Base-by-base conservation (phyloP, 1,284 basidiomycete species). In the Ganoderma leucocontextum region DNA sequence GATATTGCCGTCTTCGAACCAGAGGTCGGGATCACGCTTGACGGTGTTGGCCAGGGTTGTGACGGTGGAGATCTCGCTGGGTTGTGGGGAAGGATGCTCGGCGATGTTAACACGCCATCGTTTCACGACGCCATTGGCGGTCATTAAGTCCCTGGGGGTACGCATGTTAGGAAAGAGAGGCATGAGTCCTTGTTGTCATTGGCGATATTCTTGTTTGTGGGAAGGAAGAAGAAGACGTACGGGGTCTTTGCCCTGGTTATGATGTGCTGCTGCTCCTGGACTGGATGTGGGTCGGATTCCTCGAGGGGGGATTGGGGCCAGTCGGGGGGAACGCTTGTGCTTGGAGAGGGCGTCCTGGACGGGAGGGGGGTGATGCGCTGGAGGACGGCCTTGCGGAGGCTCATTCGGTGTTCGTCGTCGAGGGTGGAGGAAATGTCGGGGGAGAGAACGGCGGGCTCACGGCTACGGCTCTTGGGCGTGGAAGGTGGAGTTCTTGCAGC, bases 1-100 rank as follows among this genome's bases (percentile, higher is more conserved):
- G 60, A 78, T 70, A 65, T 76, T 79, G 13, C 78, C 78, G 69
- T 78, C 78, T 2, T 73, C 69, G 61, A 70, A 70, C 77, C 77
- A 78, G 33, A 77, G 69, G 35, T 76, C 72, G 8, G 67, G 42
- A 42, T 74, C 74, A 42, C 70, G 72, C 65, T 73, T 72, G 69
- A 72, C 69, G 63, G 69, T 65, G 41, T 65, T 65, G 61, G 49
- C 65, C 19, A 72, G 58, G 65, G 59, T 64, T 39, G 57, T 10
- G 69, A 72, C 61, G 41, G 69, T 69, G 13, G 71, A 65, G 42
- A 72, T 67, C 49, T 72, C 71, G 35, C 64, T 39, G 52, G 71
- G 71, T 53, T 70, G 71, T 35, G 71, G 60, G 58, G 62, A 36
- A 38, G 69, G 58, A 29, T 68, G 67, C 38, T 72, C 71, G 63